phyloP scores from a whole-genome alignment of 306 rosid genomes.

The Cucurbita argyrosperma region DNA sequence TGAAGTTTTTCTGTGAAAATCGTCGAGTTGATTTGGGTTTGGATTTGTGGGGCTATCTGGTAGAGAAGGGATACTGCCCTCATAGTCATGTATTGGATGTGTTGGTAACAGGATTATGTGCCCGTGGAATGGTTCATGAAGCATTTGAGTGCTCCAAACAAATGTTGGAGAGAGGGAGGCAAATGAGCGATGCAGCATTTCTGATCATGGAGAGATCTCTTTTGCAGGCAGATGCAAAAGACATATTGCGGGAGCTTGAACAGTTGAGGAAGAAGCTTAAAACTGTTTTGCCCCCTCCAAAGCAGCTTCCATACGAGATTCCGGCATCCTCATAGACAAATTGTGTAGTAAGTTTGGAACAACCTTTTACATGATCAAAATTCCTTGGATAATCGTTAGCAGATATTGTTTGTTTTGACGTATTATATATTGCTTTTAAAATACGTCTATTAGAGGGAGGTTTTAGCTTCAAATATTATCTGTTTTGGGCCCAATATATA shows the following conservation, averaged over 20 bases:
- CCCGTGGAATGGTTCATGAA: constrained; percentile 38
- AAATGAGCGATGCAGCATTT: constrained; percentile 50
- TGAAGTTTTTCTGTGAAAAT: constrained; percentile 61
- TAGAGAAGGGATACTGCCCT: constrained; percentile 73
- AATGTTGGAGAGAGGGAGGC: constrained; percentile 72
- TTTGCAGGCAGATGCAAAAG: constrained; percentile 23
- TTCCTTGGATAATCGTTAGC: too few relatives aligned
- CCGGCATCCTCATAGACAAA: not conserved
- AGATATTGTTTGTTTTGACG: too few relatives aligned
- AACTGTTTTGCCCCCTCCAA: constrained; percentile 35
- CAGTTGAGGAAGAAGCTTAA: constrained; percentile 46
- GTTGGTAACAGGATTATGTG: constrained; percentile 65
- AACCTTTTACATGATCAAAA: not conserved
- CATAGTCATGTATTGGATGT: constrained; percentile 75
- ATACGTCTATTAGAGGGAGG: too few relatives aligned
- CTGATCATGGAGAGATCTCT: constrained; percentile 52
- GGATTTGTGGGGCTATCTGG: constrained; percentile 50
- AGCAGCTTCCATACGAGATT: not conserved
- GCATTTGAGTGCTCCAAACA: constrained; percentile 72
- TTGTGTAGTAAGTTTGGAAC: not conserved
- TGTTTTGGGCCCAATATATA: too few relatives aligned
- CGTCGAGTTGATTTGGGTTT: constrained; percentile 46
- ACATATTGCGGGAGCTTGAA: constrained; percentile 46
- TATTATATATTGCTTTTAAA: too few relatives aligned
- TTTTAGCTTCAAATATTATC: too few relatives aligned